A percentile compares a stretch with the other conserved stretches of the same genome.
These are phyloP conservation scores for Trichothecium roseum DNA, from an alignment of 2,329 filamentous ascomycete species.

Conservation along the genomic window DNA sequence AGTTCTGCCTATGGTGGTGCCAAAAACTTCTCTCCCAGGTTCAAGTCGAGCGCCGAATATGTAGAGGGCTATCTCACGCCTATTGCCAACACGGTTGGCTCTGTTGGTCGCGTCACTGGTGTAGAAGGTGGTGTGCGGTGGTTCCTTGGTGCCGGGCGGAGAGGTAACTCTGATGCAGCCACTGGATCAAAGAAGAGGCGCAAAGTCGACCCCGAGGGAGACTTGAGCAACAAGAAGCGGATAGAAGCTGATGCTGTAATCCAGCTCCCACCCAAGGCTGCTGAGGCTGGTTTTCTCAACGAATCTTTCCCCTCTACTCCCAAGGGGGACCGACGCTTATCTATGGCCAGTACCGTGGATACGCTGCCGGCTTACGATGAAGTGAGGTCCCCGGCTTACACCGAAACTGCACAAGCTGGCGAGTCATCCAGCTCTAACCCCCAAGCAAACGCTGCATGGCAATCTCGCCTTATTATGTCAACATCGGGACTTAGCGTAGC, in stretches of 20 bases:
- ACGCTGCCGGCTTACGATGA: slow-evolving; percentile 79
- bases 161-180: slow-evolving; percentile 40
- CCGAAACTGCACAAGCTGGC: slow-evolving; percentile 34
- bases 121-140: slow-evolving; percentile 80
- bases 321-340: slow-evolving; percentile 38
- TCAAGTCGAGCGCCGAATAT: slow-evolving; percentile 83
- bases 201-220: slow-evolving; percentile 38
- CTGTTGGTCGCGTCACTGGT: slow-evolving; percentile 73
- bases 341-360: slow-evolving; percentile 59
- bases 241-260: slow-evolving; percentile 11
- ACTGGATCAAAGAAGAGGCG: slow-evolving; percentile 43
- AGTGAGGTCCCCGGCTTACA: slow-evolving; percentile 63
- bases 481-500: slow-evolving; percentile 86
- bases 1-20: slow-evolving; percentile 77
- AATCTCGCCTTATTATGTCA: slow-evolving; percentile 75
- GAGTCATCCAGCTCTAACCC: slow-evolving; percentile 16
- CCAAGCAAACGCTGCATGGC: slow-evolving; percentile 46
- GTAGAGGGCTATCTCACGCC: slow-evolving; percentile 82
- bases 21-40: slow-evolving; percentile 82
- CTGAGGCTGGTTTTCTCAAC: slow-evolving; percentile 11
- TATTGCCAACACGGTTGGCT: slow-evolving; percentile 76
- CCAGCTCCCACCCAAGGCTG: slow-evolving; percentile 3
- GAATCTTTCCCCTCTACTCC: slow-evolving; percentile 18
- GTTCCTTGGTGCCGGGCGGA: slow-evolving; percentile 57
- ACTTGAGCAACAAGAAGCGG: slow-evolving; percentile 17